These are phyloP conservation scores for Salvia hispanica DNA, from an alignment of 257 asterid species.

Conservation along the genomic window DNA sequence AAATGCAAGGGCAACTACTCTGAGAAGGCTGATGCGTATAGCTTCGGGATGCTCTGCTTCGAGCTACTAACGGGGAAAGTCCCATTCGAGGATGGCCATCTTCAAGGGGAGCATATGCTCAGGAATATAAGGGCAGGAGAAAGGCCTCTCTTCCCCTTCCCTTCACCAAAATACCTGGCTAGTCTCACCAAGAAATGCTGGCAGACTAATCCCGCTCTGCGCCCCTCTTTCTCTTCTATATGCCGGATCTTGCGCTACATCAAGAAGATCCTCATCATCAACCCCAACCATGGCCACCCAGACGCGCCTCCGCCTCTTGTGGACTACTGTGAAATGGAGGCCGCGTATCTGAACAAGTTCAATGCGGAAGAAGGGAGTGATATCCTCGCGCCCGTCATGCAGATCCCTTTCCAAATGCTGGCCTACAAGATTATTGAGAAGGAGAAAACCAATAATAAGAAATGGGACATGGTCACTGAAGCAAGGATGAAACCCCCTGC, in stretches of 20 bases:
- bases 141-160: conserved; percentile 80
- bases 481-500: conserved; percentile 39
- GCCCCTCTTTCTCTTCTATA: conserved; percentile 76
- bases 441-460: conserved; percentile 50
- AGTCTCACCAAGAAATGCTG: conserved; percentile 80
- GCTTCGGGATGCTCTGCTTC: conserved; percentile 88
- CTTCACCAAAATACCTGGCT: conserved; percentile 71
- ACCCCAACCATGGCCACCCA: conserved; percentile 81
- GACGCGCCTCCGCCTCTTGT: conserved; percentile 80
- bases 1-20: conserved; percentile 41
- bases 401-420: conserved; percentile 80
- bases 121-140: conserved; percentile 75
- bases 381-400: conserved; percentile 46
- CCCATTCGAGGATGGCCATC: conserved; percentile 71
- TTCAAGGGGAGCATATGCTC: conserved; percentile 73
- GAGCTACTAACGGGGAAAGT: conserved; percentile 78
- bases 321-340: conserved; percentile 76
- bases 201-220: conserved; percentile 64
- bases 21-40: conserved; percentile 83
- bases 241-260: conserved; percentile 75
- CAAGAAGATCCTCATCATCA: conserved; percentile 62
- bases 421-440: conserved; percentile 64
- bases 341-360: conserved; percentile 53
- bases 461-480: conserved; percentile 48
- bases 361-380: conserved; percentile 34